Conservation (phyloP, 2,329 filamentous ascomycete genomes). For the Alternaria sp. region DNA sequence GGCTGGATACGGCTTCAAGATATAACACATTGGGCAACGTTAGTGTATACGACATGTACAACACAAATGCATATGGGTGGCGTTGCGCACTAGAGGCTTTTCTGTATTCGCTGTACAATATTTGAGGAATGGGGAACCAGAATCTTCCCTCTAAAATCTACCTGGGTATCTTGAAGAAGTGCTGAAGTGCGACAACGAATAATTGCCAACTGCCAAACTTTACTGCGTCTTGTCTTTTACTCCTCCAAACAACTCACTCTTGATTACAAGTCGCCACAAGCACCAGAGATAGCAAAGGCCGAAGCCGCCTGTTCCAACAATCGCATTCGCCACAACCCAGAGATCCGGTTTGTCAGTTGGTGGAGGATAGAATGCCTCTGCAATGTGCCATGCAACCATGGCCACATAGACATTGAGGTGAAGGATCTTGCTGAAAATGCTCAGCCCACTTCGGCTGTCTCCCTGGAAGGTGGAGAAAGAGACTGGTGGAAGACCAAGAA, state of each 20-base stretch:
- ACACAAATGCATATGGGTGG: constrained; percentile 41
- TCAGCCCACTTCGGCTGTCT: constrained; percentile 53
- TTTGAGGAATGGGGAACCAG: constrained; percentile 23
- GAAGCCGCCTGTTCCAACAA: constrained; percentile 86
- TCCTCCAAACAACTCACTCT: constrained; percentile 61
- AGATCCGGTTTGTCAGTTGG: constrained; percentile 86
- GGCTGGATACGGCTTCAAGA: constrained; percentile 89
- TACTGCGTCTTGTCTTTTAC: constrained; percentile 54
- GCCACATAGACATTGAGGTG: constrained; percentile 79
- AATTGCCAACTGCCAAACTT: constrained; percentile 7
- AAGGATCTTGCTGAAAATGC: constrained; percentile 71
- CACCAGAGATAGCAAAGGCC: constrained; percentile 92
- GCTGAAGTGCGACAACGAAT: constrained; percentile 6
- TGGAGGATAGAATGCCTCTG: constrained; percentile 73
- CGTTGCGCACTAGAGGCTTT: constrained; percentile 39
- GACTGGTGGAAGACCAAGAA: constrained; percentile 85
- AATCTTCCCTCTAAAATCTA: constrained; percentile 42
- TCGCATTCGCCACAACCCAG: constrained; percentile 92
- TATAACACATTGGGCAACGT: constrained; percentile 33
- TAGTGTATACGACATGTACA: constrained; percentile 47
- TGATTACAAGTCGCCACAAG: constrained; percentile 70
- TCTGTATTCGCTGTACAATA: constrained; percentile 32
- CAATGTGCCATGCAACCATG: constrained; percentile 84
- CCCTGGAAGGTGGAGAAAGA: constrained; percentile 73
- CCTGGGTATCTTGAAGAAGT: constrained; percentile 31